Evolutionary conservation across 2,329 filamentous ascomycete species (phyloP).

Genomic region (Colletotrichum chlorophyti): DNA sequence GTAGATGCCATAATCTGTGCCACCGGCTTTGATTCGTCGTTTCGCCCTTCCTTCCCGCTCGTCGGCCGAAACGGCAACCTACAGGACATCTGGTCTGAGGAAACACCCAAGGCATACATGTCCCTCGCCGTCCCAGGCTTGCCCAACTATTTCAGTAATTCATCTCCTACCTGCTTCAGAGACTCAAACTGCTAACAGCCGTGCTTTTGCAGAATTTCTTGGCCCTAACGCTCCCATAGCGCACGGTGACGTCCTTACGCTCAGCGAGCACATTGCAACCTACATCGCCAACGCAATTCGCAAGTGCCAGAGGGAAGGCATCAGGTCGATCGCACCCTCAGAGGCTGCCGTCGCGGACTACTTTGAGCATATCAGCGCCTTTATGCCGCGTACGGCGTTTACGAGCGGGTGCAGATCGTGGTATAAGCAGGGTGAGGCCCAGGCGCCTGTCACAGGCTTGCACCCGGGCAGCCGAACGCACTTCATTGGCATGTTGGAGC

Average conservation of each 20-base stretch:
- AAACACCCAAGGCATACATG: conserved; percentile 57
- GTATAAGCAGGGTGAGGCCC: conserved; percentile 54
- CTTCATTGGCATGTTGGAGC: conserved; percentile 60
- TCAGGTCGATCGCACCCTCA: conserved; percentile 53
- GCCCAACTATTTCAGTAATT: conserved; percentile 63
- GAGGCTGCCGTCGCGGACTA: conserved; percentile 57
- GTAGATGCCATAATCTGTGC: conserved; percentile 64
- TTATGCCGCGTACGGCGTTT: conserved; percentile 63
- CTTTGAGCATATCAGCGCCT: conserved; percentile 53
- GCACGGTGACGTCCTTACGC: conserved; percentile 58
- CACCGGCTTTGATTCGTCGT: conserved; percentile 63
- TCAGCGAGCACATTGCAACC: conserved; percentile 57
- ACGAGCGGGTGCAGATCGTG: conserved; percentile 54
- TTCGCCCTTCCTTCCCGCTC: conserved; percentile 58
- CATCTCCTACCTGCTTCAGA: not conserved
- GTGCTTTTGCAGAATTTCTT: conserved; percentile 48
- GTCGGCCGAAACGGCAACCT: conserved; percentile 57
- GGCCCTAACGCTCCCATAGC: conserved; percentile 59
- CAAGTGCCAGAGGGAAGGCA: conserved; percentile 58
- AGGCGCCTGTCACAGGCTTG: conserved; percentile 55
- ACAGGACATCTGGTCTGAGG: conserved; percentile 52
- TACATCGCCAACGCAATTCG: conserved; percentile 56
- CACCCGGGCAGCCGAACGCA: conserved; percentile 59
- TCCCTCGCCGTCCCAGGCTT: conserved; percentile 58
- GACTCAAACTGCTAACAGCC: not conserved